A percentile compares a stretch with the other conserved stretches of the same genome.
These are phyloP conservation scores for Fraxinus ornus DNA, from an alignment of 305 asterid genomes.

Conservation along the genomic window DNA sequence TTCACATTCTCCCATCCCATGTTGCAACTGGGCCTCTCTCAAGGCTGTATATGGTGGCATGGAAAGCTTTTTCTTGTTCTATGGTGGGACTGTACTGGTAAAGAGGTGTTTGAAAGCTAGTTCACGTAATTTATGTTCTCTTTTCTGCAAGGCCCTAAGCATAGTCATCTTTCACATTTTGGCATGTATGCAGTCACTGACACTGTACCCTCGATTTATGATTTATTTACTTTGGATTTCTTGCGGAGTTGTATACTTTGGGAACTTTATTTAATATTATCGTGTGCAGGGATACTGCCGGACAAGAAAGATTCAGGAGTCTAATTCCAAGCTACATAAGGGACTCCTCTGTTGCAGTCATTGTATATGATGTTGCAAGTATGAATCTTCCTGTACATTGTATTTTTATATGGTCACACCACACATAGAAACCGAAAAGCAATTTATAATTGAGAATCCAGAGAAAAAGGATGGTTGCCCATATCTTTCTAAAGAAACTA, in stretches of 20 bases:
- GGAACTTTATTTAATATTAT: not conserved
- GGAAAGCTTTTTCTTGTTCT: not conserved
- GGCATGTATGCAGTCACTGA: not conserved
- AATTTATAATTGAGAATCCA: not conserved
- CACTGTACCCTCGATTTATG: not conserved
- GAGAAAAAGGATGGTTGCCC: not conserved
- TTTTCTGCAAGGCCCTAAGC: not conserved
- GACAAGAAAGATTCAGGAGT: slow-evolving; percentile 91
- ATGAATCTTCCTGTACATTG: slow-evolving; percentile 26
- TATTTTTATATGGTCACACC: not conserved
- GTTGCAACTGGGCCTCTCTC: not conserved
- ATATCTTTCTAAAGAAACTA: not conserved
- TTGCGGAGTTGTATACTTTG: not conserved
- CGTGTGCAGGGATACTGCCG: slow-evolving; percentile 85
- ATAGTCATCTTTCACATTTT: not conserved
- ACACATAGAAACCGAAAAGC: not conserved
- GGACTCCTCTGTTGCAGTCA: slow-evolving; percentile 92
- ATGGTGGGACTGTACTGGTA: not conserved
- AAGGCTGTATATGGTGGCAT: not conserved
- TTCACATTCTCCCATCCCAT: not conserved
- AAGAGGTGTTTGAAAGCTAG: not conserved
- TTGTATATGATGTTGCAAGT: slow-evolving; percentile 90
- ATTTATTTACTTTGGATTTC: not conserved
- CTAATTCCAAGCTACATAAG: slow-evolving; percentile 88
- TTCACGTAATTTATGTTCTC: not conserved